These are phyloP conservation scores for Berkeleyomyces rouxiae DNA, from an alignment of 2,329 filamentous ascomycete species.

Conservation along the genomic window DNA sequence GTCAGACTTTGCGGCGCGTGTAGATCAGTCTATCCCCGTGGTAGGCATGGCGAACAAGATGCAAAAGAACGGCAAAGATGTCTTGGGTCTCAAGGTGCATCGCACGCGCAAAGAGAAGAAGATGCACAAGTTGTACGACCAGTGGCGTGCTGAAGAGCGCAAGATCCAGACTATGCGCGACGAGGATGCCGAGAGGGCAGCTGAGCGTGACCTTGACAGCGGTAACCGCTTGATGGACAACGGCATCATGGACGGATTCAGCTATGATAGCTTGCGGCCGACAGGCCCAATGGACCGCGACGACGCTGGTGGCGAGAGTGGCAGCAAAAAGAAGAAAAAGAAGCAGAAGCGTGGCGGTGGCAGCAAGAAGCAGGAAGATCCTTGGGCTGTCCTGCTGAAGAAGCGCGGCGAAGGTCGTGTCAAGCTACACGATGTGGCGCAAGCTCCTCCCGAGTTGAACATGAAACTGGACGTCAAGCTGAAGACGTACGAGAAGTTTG, in stretches of 20 bases:
- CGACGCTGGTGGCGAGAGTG: slow-evolving; percentile 25
- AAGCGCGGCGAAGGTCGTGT: slow-evolving; percentile 41
- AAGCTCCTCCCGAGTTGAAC: slow-evolving; percentile 59
- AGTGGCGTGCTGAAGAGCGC: slow-evolving; percentile 53
- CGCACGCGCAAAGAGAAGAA: slow-evolving; percentile 72
- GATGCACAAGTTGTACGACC: slow-evolving; percentile 64
- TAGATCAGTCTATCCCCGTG: slow-evolving; percentile 71
- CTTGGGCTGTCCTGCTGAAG: slow-evolving; percentile 58
- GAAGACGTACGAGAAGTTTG: slow-evolving; percentile 13
- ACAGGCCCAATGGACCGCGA: slow-evolving; percentile 17
- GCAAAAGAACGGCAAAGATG: slow-evolving; percentile 43
- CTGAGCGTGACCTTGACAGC: slow-evolving; percentile 45
- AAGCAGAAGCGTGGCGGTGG: slow-evolving; percentile 26
- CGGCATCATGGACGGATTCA: slow-evolving; percentile 14
- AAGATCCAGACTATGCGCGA: slow-evolving; percentile 47
- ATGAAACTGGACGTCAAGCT: slow-evolving; percentile 25
- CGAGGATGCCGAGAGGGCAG: slow-evolving; percentile 47
- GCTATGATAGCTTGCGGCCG: slow-evolving; percentile 4
- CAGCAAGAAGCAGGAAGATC: slow-evolving; percentile 37
- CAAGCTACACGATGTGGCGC: slow-evolving; percentile 42
- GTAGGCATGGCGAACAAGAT: slow-evolving; percentile 50
- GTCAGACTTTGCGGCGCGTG: slow-evolving; percentile 63
- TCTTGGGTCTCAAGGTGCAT: slow-evolving; percentile 47
- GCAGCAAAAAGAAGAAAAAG: slow-evolving; percentile 27
- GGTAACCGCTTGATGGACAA: slow-evolving; percentile 30